Conservation (phyloP, 2,329 filamentous ascomycete genomes). For the Pleurostoma richardsiae region DNA sequence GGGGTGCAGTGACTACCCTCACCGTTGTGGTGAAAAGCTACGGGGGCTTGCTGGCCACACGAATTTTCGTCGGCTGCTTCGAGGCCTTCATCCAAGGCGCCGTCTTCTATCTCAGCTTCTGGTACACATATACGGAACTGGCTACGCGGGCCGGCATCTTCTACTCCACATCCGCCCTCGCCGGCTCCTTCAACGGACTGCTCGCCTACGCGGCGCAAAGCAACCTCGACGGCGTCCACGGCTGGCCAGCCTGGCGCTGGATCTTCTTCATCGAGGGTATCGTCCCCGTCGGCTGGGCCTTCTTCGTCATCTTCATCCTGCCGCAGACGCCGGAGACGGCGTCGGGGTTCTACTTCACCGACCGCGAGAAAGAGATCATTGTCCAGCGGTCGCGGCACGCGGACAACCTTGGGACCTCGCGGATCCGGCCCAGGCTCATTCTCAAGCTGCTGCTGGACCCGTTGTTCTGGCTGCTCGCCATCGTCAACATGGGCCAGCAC, state of each 20-base stretch:
- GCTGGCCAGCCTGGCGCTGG: conserved; percentile 37
- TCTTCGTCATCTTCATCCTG: conserved; percentile 26
- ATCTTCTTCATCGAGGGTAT: conserved; percentile 38
- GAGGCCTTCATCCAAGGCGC: conserved; percentile 11
- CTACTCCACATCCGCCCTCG: conserved; percentile 22
- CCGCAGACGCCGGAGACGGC: conserved; percentile 20
- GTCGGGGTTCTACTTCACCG: conserved; percentile 4
- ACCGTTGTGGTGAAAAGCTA: conserved; percentile 6
- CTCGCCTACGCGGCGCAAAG: conserved; percentile 37
- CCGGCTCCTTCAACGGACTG: conserved; percentile 29
- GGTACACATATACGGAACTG: conserved; percentile 9
- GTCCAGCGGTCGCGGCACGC: conserved; percentile 10
- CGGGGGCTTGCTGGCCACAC: conserved; percentile 4
- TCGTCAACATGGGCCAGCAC: conserved; percentile 12
- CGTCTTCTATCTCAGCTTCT: conserved; percentile 9
- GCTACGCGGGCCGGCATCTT: conserved; percentile 22
- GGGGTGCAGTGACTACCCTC: conserved; percentile 6
- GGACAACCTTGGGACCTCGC: conserved; percentile 13
- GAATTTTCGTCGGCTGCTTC: conserved; percentile 7
- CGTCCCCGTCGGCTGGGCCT: conserved; percentile 25
- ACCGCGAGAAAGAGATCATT: conserved; percentile 10
- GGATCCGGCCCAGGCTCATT: conserved; percentile 9
- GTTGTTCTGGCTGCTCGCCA: conserved; percentile 17
- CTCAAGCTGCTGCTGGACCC: conserved; percentile 12
- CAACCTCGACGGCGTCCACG: conserved; percentile 32